These are phyloP conservation scores for Yamadazyma epiphylla DNA, from an alignment of 1,139 yeast genomes.

Conservation along the genomic window DNA sequence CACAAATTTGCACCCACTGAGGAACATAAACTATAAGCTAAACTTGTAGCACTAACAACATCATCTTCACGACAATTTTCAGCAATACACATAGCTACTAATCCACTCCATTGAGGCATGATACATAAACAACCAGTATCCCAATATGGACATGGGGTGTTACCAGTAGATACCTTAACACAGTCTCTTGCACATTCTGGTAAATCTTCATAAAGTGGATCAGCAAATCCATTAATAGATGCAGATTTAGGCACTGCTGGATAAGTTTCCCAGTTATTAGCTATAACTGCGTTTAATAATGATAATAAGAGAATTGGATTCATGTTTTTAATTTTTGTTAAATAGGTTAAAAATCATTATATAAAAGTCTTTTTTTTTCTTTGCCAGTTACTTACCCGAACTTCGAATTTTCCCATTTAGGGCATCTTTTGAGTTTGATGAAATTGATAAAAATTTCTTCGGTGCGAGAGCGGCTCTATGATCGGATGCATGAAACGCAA, in stretches of 20 bases:
- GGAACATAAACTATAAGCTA: conserved; percentile 41
- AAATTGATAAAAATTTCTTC: conserved; percentile 4
- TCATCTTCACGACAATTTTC: conserved; percentile 36
- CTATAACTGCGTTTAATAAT: conserved; percentile 2
- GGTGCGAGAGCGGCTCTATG: conserved; percentile 1
- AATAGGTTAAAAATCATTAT: no score
- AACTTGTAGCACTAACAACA: conserved; percentile 34
- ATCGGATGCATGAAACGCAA: conserved; percentile 5
- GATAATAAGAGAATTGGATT: conserved; percentile 3
- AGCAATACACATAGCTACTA: conserved; percentile 45
- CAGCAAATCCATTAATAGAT: conserved; percentile 50
- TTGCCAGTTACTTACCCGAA: no score
- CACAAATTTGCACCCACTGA: conserved; percentile 46
- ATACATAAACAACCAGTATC: conserved; percentile 53
- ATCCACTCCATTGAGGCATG: conserved; percentile 47
- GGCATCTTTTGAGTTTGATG: no score
- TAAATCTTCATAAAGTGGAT: conserved; percentile 37
- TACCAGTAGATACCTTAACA: conserved; percentile 31
- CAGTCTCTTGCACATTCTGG: conserved; percentile 45
- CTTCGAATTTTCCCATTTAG: no score
- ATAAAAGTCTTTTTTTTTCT: no score
- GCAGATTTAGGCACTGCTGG: conserved; percentile 50
- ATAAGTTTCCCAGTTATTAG: conserved; percentile 30
- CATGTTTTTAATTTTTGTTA: conserved; percentile 1
- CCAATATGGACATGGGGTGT: conserved; percentile 52